Evolutionary conservation across 768 basidiomycete species (phyloP).

Genomic region (Suillus occidentalis): DNA sequence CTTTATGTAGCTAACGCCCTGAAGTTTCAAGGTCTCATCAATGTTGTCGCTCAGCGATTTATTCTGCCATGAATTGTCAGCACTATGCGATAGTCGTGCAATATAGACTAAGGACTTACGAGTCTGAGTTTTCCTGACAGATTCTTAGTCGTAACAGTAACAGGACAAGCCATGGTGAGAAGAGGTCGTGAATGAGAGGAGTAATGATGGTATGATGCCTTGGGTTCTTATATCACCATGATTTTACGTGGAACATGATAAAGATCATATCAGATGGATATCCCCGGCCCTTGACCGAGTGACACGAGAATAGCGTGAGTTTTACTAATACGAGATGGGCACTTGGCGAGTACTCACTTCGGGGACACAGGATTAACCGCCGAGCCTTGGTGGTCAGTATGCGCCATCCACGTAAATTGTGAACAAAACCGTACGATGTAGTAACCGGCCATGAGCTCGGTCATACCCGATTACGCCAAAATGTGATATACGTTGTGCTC

Average conservation of each 20-base stretch:
- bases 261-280: not conserved
- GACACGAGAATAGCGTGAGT: not conserved
- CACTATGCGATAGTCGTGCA: not conserved
- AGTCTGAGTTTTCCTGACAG: not conserved
- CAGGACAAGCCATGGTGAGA: slow-evolving; percentile 2
- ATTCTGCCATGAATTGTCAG: slow-evolving; percentile 42
- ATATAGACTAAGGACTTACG: not conserved
- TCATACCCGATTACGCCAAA: not conserved
- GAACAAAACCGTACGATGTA: not conserved
- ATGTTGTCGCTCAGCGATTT: slow-evolving; percentile 56
- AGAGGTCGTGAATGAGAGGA: not conserved
- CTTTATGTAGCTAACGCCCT: slow-evolving; percentile 68
- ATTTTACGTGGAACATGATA: not conserved
- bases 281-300: not conserved
- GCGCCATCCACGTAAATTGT: not conserved
- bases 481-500: not conserved
- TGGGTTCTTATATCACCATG: not conserved
- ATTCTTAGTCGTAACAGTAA: not conserved
- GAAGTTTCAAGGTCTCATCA: slow-evolving; percentile 58
- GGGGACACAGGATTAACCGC: not conserved
- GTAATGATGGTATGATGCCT: not conserved
- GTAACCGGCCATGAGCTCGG: not conserved
- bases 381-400: not conserved
- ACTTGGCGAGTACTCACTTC: not conserved
- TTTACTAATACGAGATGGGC: not conserved